Conservation (phyloP, 169 alveolate species). For the Theileria annulata region DNA sequence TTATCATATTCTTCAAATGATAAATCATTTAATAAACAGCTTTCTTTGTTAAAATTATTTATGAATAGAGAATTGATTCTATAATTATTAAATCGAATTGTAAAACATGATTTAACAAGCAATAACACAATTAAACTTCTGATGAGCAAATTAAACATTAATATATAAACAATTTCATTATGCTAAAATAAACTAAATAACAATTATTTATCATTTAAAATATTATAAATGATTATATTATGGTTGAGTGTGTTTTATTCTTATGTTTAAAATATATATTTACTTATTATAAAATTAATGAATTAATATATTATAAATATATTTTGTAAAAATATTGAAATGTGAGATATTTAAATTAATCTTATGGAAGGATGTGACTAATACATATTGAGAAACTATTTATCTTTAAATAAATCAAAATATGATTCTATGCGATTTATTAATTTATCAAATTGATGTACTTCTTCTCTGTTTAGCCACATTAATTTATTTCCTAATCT, state of each 20-base stretch:
- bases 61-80: not conserved
- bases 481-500: conserved; percentile 59
- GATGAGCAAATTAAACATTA: not conserved
- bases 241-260: conserved; percentile 10
- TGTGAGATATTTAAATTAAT: not conserved
- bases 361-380: not conserved
- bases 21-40: not conserved
- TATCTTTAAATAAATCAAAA: conserved; percentile 38
- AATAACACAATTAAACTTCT: not conserved
- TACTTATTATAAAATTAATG: not conserved
- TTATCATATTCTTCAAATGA: not conserved
- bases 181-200: conserved; percentile 22
- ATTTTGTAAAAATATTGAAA: not conserved
- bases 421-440: conserved; percentile 42
- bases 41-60: not conserved
- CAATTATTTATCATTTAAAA: conserved; percentile 13
- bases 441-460: conserved; percentile 61
- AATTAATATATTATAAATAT: not conserved
- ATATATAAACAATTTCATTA: not conserved
- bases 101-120: not conserved
- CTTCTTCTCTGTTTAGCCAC: conserved; percentile 59
- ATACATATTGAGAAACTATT: not conserved
- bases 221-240: not conserved
- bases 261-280: not conserved
- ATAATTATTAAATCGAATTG: not conserved